These are phyloP conservation scores for Saturnispora dispora DNA, from an alignment of 805 yeast species.

Conservation along the genomic window DNA sequence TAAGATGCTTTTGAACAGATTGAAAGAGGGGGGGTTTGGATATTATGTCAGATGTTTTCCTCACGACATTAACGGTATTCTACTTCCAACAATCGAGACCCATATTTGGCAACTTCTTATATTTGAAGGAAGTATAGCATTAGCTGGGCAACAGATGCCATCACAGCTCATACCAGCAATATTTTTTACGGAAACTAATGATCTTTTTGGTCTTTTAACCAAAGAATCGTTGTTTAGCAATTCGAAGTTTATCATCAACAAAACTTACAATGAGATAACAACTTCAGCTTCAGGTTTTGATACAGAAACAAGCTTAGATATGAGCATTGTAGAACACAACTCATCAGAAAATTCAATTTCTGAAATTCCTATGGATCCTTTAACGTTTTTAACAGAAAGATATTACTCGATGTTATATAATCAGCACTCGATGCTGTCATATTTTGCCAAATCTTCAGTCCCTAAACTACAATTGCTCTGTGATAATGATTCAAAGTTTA, in stretches of 20 bases:
- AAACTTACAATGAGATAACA: neutral
- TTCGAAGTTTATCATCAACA: neutral
- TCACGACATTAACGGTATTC: neutral
- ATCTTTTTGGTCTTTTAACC: neutral
- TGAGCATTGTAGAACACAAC: neutral
- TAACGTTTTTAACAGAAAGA: conserved; percentile 19
- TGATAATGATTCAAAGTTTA: conserved; percentile 18
- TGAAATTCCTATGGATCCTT: conserved; percentile 18
- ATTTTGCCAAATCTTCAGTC: conserved; percentile 25
- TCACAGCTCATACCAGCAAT: neutral
- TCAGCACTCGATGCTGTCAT: conserved; percentile 21
- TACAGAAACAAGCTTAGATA: neutral
- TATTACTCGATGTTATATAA: conserved; percentile 24
- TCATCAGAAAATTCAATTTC: neutral
- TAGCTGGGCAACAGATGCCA: neutral
- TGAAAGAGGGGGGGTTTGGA: conserved; percentile 1
- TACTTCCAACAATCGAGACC: neutral
- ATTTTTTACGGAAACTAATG: neutral
- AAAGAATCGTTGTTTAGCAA: neutral
- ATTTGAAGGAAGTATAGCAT: conserved; percentile 1
- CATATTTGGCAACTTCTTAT: conserved; percentile 5
- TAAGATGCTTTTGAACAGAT: neutral
- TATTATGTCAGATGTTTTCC: conserved; percentile 3
- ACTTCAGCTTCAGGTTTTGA: neutral
- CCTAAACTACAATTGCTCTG: conserved; percentile 24